Base-by-base conservation (phyloP, 2,329 filamentous ascomycete species). In the Dendryphion nanum region DNA sequence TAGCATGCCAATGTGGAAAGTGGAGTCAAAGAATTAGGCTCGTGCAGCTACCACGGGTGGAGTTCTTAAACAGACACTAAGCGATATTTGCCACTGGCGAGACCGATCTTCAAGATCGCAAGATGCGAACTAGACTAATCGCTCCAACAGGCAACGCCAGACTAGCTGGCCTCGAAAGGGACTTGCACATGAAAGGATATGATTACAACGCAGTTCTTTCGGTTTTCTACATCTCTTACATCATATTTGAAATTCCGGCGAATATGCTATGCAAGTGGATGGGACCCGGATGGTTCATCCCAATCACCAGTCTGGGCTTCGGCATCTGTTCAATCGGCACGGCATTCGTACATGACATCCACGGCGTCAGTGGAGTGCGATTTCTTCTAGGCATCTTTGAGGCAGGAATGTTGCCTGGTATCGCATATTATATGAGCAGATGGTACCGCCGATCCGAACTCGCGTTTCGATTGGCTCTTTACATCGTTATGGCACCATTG, bases 391-490 rank as follows among this genome's bases (percentile, higher is more conserved):
- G 70, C 4, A 63, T 84, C 8, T 86, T 87, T 41, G 85, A 89
- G 62, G 81, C 85, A 0, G 85, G 84, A 6, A 81, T 89, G 77
- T 63, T 88, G 37, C 85, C 85, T 0, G 84, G 85, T 0, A 85
- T 86, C 28, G 82, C 83, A 0, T 89, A 87, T 62, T 88, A 87
- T 51, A 66, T 87, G 15, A 82, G 78, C 1, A 71, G 83, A 87
- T 88, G 83, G 83, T 88, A 87, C 49, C 72, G 82, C n/a, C 72
- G 81, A 20, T 76, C 75, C 34, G 84, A 89, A 61, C 67, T 88
- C 5, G 75, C 79, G 0, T 86, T 86, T 59, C 75, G 83, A 0
- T 67, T 87, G 1, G 77, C 80, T 1, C 66, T 86, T 2, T 87
- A 86, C 63, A 79, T 87, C 38, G 81, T 86, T 39, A 84, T 81